These are phyloP conservation scores for Pilatotrama ljubarskyi DNA, from an alignment of 768 basidiomycete genomes.

Conservation along the genomic window DNA sequence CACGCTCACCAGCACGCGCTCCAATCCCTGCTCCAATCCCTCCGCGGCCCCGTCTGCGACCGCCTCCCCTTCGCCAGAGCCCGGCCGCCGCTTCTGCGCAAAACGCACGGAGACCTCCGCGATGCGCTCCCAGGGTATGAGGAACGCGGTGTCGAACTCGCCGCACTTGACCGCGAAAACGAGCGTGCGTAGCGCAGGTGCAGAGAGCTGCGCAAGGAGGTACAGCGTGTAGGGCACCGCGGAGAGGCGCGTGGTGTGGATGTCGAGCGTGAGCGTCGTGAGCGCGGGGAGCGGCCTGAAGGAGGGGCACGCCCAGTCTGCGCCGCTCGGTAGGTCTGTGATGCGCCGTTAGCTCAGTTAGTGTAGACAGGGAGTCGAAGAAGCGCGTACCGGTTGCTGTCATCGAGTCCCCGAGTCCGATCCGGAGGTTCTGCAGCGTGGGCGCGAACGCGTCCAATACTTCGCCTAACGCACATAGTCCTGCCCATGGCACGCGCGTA, in stretches of 20 bases:
- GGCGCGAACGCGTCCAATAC: slow-evolving; percentile 7
- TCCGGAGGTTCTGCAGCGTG: slow-evolving; percentile 5
- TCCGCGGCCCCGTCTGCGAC: too few species aligned
- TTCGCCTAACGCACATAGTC: background rate
- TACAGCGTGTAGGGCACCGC: slow-evolving; percentile 11
- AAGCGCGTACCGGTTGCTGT: background rate
- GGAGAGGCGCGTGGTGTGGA: slow-evolving; percentile 12
- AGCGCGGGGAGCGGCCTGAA: slow-evolving; percentile 8
- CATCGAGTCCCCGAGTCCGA: slow-evolving; percentile 8
- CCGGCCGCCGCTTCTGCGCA: background rate
- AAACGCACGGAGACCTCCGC: slow-evolving; percentile 7
- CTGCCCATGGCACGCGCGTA: slow-evolving; percentile 7
- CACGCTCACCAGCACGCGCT: slow-evolving; percentile 7
- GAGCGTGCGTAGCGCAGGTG: slow-evolving; percentile 15
- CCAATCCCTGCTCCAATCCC: background rate
- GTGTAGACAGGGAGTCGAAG: background rate
- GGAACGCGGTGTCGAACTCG: slow-evolving; percentile 3
- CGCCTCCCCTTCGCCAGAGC: too few species aligned
- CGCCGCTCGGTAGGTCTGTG: background rate
- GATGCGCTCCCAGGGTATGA: slow-evolving; percentile 8
- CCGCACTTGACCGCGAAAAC: slow-evolving; percentile 9
- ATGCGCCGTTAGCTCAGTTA: background rate
- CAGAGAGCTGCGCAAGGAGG: slow-evolving; percentile 10
- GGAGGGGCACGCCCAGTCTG: background rate
- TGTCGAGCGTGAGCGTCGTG: slow-evolving; percentile 13